phyloP scores from a whole-genome alignment of 2,329 filamentous ascomycete genomes.

The Ophidiomyces ophidiicola region DNA sequence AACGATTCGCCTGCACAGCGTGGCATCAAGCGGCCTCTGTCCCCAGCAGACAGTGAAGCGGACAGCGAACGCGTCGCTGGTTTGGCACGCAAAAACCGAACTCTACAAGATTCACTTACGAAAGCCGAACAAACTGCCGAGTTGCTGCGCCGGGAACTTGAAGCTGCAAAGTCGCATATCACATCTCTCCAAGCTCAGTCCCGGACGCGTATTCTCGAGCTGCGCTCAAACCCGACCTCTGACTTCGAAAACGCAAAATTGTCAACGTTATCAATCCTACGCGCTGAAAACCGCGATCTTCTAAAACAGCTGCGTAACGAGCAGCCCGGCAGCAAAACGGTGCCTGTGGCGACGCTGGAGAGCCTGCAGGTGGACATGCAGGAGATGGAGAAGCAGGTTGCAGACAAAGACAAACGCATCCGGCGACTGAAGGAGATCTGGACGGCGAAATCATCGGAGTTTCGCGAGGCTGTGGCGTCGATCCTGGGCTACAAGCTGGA shows the following conservation, averaged over 20 bases:
- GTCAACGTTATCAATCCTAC: slow-evolving; percentile 61
- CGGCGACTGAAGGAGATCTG: slow-evolving; percentile 85
- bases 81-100: slow-evolving; percentile 74
- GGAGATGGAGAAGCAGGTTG: slow-evolving; percentile 57
- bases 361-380: slow-evolving; percentile 63
- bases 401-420: slow-evolving; percentile 64
- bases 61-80: slow-evolving; percentile 64
- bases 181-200: slow-evolving; percentile 53
- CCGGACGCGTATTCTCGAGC: slow-evolving; percentile 68
- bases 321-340: slow-evolving; percentile 43
- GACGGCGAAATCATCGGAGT: slow-evolving; percentile 80
- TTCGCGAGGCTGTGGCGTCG: slow-evolving; percentile 85
- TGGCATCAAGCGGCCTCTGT: slow-evolving; percentile 53
- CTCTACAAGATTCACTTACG: slow-evolving; percentile 65
- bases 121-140: slow-evolving; percentile 57
- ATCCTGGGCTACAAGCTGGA: slow-evolving; percentile 90
- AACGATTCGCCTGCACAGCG: slow-evolving; percentile 31
- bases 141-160: slow-evolving; percentile 62
- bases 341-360: slow-evolving; percentile 66
- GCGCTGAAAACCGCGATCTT: slow-evolving; percentile 73
- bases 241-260: slow-evolving; percentile 75
- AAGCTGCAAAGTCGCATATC: slow-evolving; percentile 61
- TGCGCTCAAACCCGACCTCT: slow-evolving; percentile 85
- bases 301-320: slow-evolving; percentile 54
- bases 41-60: slow-evolving; percentile 42